Conservation (phyloP, 345 rosid genomes). For the Salix koriyanagi region DNA sequence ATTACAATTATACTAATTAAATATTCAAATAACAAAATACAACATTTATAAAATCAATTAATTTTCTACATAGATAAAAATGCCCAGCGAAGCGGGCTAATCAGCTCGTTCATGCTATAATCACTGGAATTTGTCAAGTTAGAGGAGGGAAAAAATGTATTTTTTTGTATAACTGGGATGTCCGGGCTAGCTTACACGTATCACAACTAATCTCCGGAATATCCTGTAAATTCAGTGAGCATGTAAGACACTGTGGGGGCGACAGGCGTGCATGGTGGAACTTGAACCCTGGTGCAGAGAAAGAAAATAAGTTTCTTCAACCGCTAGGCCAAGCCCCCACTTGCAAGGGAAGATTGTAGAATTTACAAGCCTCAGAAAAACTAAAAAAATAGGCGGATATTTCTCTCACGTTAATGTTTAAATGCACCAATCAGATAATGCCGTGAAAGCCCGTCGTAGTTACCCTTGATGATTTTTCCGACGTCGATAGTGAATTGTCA, state of each 20-base stretch:
- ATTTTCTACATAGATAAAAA: too few species aligned
- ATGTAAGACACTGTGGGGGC: too few species aligned
- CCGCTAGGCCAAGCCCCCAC: too few species aligned
- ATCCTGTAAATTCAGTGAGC: rapidly evolving
- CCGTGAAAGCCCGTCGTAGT: conserved; percentile 30
- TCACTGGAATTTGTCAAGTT: neutral
- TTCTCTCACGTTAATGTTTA: neutral
- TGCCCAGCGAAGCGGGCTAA: too few species aligned
- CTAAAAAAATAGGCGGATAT: neutral
- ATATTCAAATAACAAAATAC: too few species aligned
- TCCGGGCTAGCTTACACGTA: rapidly evolving
- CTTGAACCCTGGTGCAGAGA: too few species aligned
- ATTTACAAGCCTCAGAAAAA: neutral
- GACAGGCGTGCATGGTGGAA: too few species aligned
- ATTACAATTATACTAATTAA: too few species aligned
- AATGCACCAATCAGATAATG: neutral
- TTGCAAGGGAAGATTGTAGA: neutral
- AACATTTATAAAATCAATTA: too few species aligned
- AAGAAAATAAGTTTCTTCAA: too few species aligned
- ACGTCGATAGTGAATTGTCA: conserved; percentile 46
- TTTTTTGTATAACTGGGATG: neutral
- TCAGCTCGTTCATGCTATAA: neutral
- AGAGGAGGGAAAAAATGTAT: neutral
- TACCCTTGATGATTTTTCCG: conserved; percentile 39
- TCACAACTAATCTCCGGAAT: too few species aligned